phyloP scores from a whole-genome alignment of 169 alveolate species.

The Plasmodium knowlesi region DNA sequence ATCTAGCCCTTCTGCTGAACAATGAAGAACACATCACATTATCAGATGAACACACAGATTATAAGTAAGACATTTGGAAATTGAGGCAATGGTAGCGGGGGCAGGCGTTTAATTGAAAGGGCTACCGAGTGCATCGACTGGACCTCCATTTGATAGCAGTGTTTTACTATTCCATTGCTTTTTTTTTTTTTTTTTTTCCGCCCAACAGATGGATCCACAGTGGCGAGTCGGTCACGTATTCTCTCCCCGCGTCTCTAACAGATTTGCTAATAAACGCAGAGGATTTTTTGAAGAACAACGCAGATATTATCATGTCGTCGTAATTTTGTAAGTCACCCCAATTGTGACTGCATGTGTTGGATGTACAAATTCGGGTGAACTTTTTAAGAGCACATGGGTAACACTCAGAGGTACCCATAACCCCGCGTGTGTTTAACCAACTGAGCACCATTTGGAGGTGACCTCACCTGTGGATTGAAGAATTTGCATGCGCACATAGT shows the following conservation, averaged over 20 bases:
- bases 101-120: conserved; percentile 45
- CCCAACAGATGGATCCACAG: conserved; percentile 44
- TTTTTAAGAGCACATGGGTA: background rate
- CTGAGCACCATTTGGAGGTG: background rate
- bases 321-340: background rate
- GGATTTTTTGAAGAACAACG: conserved; percentile 16
- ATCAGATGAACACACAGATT: conserved; percentile 85
- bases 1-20: conserved; percentile 78
- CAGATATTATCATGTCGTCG: background rate
- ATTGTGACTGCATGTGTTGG: background rate
- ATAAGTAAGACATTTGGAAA: conserved; percentile 61
- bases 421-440: background rate
- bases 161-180: background rate
- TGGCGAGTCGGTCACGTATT: background rate
- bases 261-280: conserved; percentile 42
- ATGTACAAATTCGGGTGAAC: background rate
- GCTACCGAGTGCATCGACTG: background rate
- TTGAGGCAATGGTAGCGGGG: background rate
- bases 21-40: conserved; percentile 66
- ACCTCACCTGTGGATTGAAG: background rate
- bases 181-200: background rate
- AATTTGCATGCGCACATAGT: background rate
- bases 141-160: background rate
- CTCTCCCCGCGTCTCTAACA: conserved; percentile 28
- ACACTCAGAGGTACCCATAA: background rate